Conservation (phyloP, 306 rosid genomes). For the Pterocarpus santalinus region DNA sequence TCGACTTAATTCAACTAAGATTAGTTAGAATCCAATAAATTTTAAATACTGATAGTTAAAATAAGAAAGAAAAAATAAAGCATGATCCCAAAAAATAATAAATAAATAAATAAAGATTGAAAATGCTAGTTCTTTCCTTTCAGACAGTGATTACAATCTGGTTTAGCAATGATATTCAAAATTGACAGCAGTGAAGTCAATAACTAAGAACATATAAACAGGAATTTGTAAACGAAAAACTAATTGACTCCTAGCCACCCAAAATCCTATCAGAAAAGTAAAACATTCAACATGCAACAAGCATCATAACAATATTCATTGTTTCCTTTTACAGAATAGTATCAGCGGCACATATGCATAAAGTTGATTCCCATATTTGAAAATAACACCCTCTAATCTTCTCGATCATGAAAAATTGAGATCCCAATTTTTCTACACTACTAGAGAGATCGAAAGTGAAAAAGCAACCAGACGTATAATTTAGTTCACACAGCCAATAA, state of each 20-base stretch:
- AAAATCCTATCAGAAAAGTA: neutral
- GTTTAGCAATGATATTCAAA: no score
- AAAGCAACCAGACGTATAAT: neutral
- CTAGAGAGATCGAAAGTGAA: neutral
- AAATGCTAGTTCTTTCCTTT: no score
- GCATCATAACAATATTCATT: neutral
- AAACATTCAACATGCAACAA: neutral
- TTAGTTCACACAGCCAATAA: neutral
- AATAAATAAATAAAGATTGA: no score
- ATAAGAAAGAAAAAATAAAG: no score
- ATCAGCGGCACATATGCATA: neutral
- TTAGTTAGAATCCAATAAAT: no score
- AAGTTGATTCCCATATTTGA: constrained; percentile 29
- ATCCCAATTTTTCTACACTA: neutral
- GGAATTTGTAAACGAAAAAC: neutral
- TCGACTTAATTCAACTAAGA: no score
- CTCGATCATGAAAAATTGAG: neutral
- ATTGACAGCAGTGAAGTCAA: neutral
- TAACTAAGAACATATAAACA: neutral
- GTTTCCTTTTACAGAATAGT: neutral
- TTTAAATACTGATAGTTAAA: no score
- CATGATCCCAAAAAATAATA: no score
- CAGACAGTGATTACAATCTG: no score
- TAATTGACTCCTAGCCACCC: neutral
- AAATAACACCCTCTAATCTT: neutral